Evolutionary conservation across 176 grass and related monocot genomes (phyloP).

Genomic region (Triticum timopheevii): DNA sequence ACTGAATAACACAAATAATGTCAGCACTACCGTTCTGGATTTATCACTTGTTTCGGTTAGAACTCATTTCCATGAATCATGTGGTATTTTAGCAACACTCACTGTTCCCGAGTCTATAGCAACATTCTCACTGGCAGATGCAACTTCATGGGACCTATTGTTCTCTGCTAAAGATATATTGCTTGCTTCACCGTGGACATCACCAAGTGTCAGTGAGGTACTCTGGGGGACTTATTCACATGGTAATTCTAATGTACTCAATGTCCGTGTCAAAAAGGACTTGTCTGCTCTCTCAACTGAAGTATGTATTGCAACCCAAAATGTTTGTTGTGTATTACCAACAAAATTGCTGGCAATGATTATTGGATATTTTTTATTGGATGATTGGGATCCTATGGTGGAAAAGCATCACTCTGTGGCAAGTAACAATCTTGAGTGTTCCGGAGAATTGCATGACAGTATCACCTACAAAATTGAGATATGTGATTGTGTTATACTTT

Average conservation of each 20-base stretch:
- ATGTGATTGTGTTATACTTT: conserved; percentile 68
- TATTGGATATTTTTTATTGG: conserved; percentile 88
- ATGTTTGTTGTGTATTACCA: conserved; percentile 79
- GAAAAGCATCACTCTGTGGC: conserved; percentile 43
- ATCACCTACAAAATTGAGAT: conserved; percentile 84
- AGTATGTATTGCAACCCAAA: conserved; percentile 73
- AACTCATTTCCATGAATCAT: conserved; percentile 77
- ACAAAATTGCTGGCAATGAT: conserved; percentile 76
- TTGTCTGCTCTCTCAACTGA: conserved; percentile 47
- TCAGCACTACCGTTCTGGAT: conserved; percentile 48
- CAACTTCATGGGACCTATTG: conserved; percentile 70
- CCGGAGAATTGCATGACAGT: conserved; percentile 22
- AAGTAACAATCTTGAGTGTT: conserved; percentile 41
- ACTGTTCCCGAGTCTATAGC: conserved; percentile 59
- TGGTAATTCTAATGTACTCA: conserved; percentile 57
- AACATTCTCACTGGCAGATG: conserved; percentile 42
- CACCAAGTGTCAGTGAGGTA: conserved; percentile 51
- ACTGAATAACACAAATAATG: conserved; percentile 24
- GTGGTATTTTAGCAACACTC: conserved; percentile 64
- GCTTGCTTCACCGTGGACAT: conserved; percentile 60
- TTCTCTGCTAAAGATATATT: conserved; percentile 60
- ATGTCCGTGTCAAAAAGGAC: conserved; percentile 65
- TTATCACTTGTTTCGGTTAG: conserved; percentile 58
- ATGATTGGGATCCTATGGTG: conserved; percentile 65
- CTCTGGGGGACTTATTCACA: conserved; percentile 66